Evolutionary conservation across 352 stramenopile genomes (phyloP).

Genomic region (Globisporangium polare): DNA sequence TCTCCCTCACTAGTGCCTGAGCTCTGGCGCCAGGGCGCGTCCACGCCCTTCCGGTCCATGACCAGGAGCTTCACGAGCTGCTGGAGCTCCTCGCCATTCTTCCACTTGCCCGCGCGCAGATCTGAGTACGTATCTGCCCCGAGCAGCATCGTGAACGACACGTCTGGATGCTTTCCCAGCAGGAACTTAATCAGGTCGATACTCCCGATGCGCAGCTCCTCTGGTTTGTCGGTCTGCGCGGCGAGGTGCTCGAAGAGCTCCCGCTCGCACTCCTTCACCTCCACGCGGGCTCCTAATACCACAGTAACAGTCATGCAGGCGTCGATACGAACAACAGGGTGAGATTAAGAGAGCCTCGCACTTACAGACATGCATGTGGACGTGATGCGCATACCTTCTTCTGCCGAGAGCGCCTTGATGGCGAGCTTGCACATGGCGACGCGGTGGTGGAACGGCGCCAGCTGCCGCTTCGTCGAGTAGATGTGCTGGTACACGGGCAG

Average conservation of each 20-base stretch:
- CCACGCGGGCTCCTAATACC: conserved; percentile 27
- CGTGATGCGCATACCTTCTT: conserved; percentile 5
- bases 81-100: conserved; percentile 70
- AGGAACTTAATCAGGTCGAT: conserved; percentile 74
- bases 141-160: conserved; percentile 69
- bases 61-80: conserved; percentile 65
- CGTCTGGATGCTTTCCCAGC: conserved; percentile 34
- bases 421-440: conserved; percentile 69
- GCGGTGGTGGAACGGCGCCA: conserved; percentile 74
- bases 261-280: conserved; percentile 59
- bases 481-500: conserved; percentile 89
- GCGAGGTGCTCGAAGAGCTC: conserved; percentile 56
- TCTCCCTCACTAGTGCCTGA: neutral
- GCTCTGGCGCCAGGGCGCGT: conserved; percentile 29
- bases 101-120: conserved; percentile 83
- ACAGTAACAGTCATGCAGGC: neutral
- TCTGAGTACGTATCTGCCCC: conserved; percentile 84
- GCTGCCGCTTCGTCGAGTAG: conserved; percentile 70
- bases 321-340: neutral
- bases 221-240: conserved; percentile 19
- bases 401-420: conserved; percentile 27
- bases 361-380: no score
- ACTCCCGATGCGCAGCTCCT: conserved; percentile 52
- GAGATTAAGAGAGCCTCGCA: neutral
- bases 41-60: conserved; percentile 60